Conservation (phyloP, 768 basidiomycete species). For the Russula abietina region DNA sequence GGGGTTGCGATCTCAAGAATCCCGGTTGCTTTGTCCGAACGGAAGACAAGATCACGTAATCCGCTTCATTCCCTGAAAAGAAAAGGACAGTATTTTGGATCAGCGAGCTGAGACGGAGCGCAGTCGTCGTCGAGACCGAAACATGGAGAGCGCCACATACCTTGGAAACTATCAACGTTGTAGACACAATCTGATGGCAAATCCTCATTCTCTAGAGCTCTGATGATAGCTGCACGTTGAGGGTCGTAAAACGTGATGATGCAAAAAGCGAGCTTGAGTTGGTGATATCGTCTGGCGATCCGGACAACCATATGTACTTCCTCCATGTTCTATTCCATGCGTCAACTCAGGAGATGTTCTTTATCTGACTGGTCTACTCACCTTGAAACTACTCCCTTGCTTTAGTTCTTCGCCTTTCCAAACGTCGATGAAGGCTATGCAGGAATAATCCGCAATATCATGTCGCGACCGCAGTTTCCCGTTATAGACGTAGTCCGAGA, state of each 20-base stretch:
- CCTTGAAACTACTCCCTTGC: slow-evolving; percentile 27
- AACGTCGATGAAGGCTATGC: slow-evolving; percentile 43
- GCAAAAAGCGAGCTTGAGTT: slow-evolving; percentile 31
- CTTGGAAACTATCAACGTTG: too few species aligned
- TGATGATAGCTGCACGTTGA: slow-evolving; percentile 41
- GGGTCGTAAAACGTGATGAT: slow-evolving; percentile 53
- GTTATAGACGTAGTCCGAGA: slow-evolving; percentile 42
- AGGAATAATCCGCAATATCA: slow-evolving; percentile 30
- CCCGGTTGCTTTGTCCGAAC: slow-evolving; percentile 43
- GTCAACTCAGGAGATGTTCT: neutral
- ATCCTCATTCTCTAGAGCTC: too few species aligned
- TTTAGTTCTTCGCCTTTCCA: slow-evolving; percentile 34
- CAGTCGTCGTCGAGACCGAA: too few species aligned
- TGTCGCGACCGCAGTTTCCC: slow-evolving; percentile 38
- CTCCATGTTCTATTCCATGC: slow-evolving; percentile 3
- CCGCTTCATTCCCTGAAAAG: slow-evolving; percentile 44
- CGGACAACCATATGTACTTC: slow-evolving; percentile 13
- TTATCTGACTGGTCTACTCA: neutral
- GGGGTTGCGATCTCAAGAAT: slow-evolving; percentile 41
- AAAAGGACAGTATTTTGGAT: neutral
- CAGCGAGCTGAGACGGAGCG: too few species aligned
- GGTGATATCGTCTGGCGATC: slow-evolving; percentile 8
- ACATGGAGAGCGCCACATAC: neutral
- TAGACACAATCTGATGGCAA: too few species aligned
- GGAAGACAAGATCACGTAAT: slow-evolving; percentile 45